Evolutionary conservation across 1,284 basidiomycete species (phyloP).

Genomic region (Malassezia psittaci): DNA sequence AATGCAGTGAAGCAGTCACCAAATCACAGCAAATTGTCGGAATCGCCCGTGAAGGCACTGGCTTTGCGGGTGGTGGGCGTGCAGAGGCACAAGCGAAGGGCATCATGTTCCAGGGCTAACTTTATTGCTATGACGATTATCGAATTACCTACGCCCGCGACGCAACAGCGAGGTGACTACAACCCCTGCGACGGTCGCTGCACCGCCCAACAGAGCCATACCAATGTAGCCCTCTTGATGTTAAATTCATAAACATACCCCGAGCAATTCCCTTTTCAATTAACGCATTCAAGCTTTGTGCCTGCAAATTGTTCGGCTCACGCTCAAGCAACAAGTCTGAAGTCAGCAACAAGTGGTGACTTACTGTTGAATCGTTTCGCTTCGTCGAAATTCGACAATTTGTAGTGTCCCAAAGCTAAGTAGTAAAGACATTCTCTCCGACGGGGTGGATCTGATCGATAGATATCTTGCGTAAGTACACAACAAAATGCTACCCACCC

Average conservation of each 20-base stretch:
- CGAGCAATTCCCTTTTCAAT: slow-evolving; percentile 78
- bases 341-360: slow-evolving; percentile 50
- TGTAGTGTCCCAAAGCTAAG: slow-evolving; percentile 89
- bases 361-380: slow-evolving; percentile 73
- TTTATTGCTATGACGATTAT: neutral
- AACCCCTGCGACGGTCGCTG: slow-evolving; percentile 72
- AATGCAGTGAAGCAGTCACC: slow-evolving; percentile 8
- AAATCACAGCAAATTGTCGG: slow-evolving; percentile 2
- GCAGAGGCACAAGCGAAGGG: slow-evolving; percentile 9
- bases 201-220: slow-evolving; percentile 84
- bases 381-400: slow-evolving; percentile 89
- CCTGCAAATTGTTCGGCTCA: slow-evolving; percentile 89
- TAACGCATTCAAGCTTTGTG: slow-evolving; percentile 68
- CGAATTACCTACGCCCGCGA: slow-evolving; percentile 11
- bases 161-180: slow-evolving; percentile 61
- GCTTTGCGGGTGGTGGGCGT: slow-evolving; percentile 14
- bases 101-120: slow-evolving; percentile 16
- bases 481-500: slow-evolving; percentile 51
- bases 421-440: slow-evolving; percentile 95
- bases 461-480: slow-evolving; percentile 53
- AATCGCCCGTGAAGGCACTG: slow-evolving; percentile 17
- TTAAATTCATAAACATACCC: slow-evolving; percentile 54
- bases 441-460: slow-evolving; percentile 73
- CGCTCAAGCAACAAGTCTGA: slow-evolving; percentile 71
- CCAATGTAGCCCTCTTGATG: slow-evolving; percentile 75